Base-by-base conservation (phyloP, 164 flowering plant species). In the Sextonia rubra region DNA sequence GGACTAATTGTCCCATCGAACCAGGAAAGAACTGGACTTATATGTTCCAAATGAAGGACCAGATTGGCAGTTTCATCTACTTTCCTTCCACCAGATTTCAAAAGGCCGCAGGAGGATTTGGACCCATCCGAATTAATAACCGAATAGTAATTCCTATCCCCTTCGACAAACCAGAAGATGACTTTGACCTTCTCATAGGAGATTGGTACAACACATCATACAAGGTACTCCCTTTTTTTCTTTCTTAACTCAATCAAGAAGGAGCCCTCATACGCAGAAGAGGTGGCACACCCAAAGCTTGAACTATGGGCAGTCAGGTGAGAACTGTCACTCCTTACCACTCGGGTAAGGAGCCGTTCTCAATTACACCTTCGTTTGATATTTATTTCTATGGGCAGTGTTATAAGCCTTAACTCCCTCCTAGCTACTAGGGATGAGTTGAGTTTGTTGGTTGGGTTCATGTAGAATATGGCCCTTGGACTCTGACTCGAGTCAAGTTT, bases 21-120 rank as follows among this genome's bases (percentile, higher is more conserved):
- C 88, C 93, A 0, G 89, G 90, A 0, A 74, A 17, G 4, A 92
- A 86, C 67, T 92, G 93, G 92, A 90, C 92, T 15, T 87, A 84
- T 65, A 81, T 70, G 26, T 90, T 92, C 60, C 90, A 86, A 58
- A 74, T 71, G n/a, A 89, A 90, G 79, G 93, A 91, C 49, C 94
- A 90, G 47, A 86, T 91, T n/a, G 94, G 94, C 11, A 85, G 77
- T 55, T 91, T 80, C 82, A 82, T 77, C 74, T 90, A 90, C 79
- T 91, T 87, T 76, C 92, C 89, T 3, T 84, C 92, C 15, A 81
- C 79, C 58, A 75, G 79, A 67, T 85, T 87, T 75, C 92, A 82
- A 15, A 90, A 86, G 77, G 89, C 89, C 14, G 90, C 67, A 2
- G 97, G 94, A 27, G 94, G 90, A 3, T 92, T 55, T 55, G 97